A percentile compares a stretch with the other conserved stretches of the same genome.
Evolutionary conservation across 305 asterid genomes (phyloP).

Genomic region (Withania somnifera): DNA sequence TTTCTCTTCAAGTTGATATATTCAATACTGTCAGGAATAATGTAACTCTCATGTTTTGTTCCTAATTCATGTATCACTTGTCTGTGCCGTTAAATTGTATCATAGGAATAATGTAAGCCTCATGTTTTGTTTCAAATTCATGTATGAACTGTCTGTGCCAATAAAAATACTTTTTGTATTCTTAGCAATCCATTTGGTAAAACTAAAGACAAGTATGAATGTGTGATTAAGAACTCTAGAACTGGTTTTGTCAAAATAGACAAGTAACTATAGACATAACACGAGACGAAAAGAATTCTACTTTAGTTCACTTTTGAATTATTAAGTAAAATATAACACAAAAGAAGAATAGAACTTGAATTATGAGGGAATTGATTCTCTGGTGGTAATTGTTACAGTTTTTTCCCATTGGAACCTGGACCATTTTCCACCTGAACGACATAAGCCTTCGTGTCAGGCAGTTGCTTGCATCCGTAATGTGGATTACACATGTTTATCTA

Average conservation of each 20-base stretch:
- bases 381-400: constrained; percentile 8
- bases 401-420: constrained; percentile 17
- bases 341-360: constrained; percentile 35
- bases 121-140: not conserved
- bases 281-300: not conserved
- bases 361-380: constrained; percentile 43
- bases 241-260: not conserved
- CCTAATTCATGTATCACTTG: not conserved
- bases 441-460: constrained; percentile 23
- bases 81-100: not conserved
- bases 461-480: constrained; percentile 3
- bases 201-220: no score
- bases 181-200: not conserved
- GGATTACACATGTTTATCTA: not conserved
- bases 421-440: constrained; percentile 29
- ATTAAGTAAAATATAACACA: constrained; percentile 18
- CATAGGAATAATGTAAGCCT: not conserved
- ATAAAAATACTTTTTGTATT: not conserved
- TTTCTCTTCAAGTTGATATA: not conserved
- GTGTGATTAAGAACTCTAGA: not conserved
- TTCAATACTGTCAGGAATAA: not conserved
- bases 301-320: constrained; percentile 20
- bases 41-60: not conserved
- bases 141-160: not conserved
- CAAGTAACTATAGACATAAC: not conserved